Base-by-base conservation (phyloP, 257 asterid species). In the Nicotiana tabacum region DNA sequence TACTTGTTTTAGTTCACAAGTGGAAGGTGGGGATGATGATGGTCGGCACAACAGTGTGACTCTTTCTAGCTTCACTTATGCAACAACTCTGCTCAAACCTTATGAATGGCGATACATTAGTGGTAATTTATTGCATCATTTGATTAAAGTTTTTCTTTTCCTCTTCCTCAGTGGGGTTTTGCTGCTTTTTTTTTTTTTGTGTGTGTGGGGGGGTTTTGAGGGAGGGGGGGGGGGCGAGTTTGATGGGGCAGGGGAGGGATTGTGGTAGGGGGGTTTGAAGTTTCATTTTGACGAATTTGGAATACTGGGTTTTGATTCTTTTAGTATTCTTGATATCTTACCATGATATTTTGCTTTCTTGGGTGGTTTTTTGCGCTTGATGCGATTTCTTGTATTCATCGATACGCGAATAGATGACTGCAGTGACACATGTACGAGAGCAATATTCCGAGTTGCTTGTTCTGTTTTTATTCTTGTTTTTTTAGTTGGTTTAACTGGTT, bases 71-170 rank as follows among this genome's bases (percentile, higher is more conserved):
- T 90, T 89, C 87, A 87, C 90, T 6, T 96, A 96, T 87, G 88
- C 91, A 13, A 87, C 57, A 66, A 91, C 95, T 80, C 83, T 48
- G 84, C 94, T 96, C 83, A 88, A 72, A 66, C 97, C 99, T 69
- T 96, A 87, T 68, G 96, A 92, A 5, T 96, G 98, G 99, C 92
- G 94, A 39, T 96, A 94, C 86, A 86, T 94, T 39, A 90, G 88
- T 90, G 99, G 99, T 93, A 83, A 37, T 18, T 66, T 43, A 13
- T 68, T 18, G 29, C 76, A 81, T 78, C 35, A 24, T 32, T 85
- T 37, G 32, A 82, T 77, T 21, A 32, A 33, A 62, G 60, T 62
- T 60, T 58, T 32, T 51, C 53, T 68, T 66, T 30, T 35, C 43
- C 46, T 60, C 0, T 78, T 83, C 11, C 27, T n/a, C 15, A 18